A percentile compares a stretch with the other conserved stretches of the same genome.
Evolutionary conservation across 176 grass and related monocot genomes (phyloP).

Genomic region (Thalia dealbata): DNA sequence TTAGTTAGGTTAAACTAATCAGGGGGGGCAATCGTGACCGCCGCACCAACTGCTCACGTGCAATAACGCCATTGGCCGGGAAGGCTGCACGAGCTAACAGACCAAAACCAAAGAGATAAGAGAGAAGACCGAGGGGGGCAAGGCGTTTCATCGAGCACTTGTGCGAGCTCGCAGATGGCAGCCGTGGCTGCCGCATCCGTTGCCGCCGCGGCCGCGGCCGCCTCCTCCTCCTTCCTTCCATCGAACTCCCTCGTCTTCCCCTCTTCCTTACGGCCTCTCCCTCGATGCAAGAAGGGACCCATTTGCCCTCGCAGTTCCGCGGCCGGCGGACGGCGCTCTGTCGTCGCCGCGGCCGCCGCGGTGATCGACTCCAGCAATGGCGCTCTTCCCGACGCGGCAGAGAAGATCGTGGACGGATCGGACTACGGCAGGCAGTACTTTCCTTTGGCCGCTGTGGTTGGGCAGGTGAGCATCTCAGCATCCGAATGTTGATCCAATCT

Average conservation of each 20-base stretch:
- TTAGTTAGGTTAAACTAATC: too few relatives aligned
- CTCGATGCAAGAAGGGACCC: not conserved
- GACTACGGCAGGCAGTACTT: slow-evolving; percentile 83
- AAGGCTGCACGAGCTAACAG: not conserved
- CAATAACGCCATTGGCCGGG: not conserved
- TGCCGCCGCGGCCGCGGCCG: not conserved
- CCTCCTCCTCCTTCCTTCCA: not conserved
- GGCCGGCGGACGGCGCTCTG: slow-evolving; percentile 7
- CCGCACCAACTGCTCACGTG: not conserved
- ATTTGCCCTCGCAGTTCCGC: not conserved
- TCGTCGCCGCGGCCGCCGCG: slow-evolving; percentile 37
- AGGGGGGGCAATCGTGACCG: too few relatives aligned
- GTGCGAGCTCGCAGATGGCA: not conserved
- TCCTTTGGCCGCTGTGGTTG: slow-evolving; percentile 77
- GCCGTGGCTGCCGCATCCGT: not conserved
- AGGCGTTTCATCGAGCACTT: not conserved
- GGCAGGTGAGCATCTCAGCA: slow-evolving; percentile 43
- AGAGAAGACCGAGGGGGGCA: not conserved
- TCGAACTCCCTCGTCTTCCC: not conserved
- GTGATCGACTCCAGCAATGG: slow-evolving; percentile 68
- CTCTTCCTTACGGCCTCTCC: not conserved
- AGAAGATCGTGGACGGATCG: not conserved
- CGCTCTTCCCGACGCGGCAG: slow-evolving; percentile 22
- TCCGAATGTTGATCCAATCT: not conserved
- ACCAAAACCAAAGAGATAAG: not conserved